phyloP scores from a whole-genome alignment of 352 stramenopile species.

The Phytophthora pini region DNA sequence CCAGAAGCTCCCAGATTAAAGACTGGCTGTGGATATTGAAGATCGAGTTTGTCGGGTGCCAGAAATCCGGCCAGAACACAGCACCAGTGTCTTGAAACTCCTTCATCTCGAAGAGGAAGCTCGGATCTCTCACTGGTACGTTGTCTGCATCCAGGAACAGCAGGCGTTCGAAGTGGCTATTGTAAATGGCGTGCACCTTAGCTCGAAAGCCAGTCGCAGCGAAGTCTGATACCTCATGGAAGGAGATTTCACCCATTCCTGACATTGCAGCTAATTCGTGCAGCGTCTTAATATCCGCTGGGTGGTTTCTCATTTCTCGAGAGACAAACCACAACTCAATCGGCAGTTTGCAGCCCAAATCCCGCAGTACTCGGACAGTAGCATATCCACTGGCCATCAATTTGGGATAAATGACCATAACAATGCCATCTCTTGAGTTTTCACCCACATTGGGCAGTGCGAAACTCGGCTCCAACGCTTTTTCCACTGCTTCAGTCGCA shows the following conservation, averaged over 20 bases:
- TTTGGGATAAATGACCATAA: conserved; percentile 62
- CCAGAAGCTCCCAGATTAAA: conserved; percentile 58
- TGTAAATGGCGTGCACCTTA: conserved; percentile 56
- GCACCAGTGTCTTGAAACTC: conserved; percentile 50
- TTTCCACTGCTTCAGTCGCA: conserved; percentile 12
- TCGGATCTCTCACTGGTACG: conserved; percentile 48
- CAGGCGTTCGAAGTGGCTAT: conserved; percentile 47
- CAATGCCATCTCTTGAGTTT: conserved; percentile 38
- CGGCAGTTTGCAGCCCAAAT: conserved; percentile 42
- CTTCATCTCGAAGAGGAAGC: conserved; percentile 43
- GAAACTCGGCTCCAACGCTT: conserved; percentile 9
- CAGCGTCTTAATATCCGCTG: conserved; percentile 20
- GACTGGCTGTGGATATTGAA: conserved; percentile 63
- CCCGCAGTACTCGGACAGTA: conserved; percentile 39
- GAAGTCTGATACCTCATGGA: conserved; percentile 31
- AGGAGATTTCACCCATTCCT: conserved; percentile 30
- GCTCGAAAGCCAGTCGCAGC: conserved; percentile 46
- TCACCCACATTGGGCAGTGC: conserved; percentile 15
- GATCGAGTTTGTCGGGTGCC: conserved; percentile 58
- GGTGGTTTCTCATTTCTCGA: conserved; percentile 35
- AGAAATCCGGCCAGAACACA: conserved; percentile 76
- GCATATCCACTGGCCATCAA: conserved; percentile 47
- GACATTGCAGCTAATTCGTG: conserved; percentile 24
- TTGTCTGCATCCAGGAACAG: conserved; percentile 68
- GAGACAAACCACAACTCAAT: conserved; percentile 58